Conservation (phyloP, 768 basidiomycete species). For the Arthromyces matolae region DNA sequence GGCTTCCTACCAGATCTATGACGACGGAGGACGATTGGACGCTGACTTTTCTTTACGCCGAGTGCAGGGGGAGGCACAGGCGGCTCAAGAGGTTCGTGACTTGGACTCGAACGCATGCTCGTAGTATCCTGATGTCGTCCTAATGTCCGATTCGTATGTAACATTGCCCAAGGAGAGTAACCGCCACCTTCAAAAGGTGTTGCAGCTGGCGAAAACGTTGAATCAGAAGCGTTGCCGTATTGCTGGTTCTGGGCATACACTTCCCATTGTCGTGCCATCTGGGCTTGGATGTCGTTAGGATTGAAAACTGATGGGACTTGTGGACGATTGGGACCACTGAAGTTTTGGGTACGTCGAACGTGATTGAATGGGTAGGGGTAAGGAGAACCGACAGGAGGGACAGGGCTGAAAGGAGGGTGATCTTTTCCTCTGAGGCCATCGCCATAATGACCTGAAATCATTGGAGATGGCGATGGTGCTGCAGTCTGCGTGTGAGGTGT, state of each 20-base stretch:
- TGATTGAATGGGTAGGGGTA: conserved; percentile 78
- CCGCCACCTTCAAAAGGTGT: conserved; percentile 65
- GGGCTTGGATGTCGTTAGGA: conserved; percentile 55
- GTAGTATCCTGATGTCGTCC: conserved; percentile 43
- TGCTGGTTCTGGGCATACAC: conserved; percentile 71
- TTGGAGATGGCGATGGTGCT: conserved; percentile 69
- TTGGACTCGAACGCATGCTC: conserved; percentile 70
- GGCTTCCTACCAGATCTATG: conserved; percentile 44
- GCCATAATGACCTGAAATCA: conserved; percentile 49
- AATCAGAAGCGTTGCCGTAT: conserved; percentile 55
- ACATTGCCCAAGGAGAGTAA: conserved; percentile 73
- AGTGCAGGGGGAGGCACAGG: conserved; percentile 48
- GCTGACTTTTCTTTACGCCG: conserved; percentile 36
- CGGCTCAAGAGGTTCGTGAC: conserved; percentile 59
- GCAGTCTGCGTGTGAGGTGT: conserved; percentile 75
- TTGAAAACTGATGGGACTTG: conserved; percentile 33
- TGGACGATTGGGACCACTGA: conserved; percentile 29
- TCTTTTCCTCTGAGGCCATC: conserved; percentile 33
- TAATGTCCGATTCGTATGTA: conserved; percentile 52
- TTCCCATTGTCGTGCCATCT: conserved; percentile 74
- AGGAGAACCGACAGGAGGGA: conserved; percentile 64
- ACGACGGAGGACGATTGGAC: conserved; percentile 19
- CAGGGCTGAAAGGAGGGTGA: conserved; percentile 45
- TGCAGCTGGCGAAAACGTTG: conserved; percentile 71
- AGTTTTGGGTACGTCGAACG: conserved; percentile 52